These are phyloP conservation scores for Microbotryum scabiosae DNA, from an alignment of 1,284 basidiomycete genomes.

Conservation along the genomic window DNA sequence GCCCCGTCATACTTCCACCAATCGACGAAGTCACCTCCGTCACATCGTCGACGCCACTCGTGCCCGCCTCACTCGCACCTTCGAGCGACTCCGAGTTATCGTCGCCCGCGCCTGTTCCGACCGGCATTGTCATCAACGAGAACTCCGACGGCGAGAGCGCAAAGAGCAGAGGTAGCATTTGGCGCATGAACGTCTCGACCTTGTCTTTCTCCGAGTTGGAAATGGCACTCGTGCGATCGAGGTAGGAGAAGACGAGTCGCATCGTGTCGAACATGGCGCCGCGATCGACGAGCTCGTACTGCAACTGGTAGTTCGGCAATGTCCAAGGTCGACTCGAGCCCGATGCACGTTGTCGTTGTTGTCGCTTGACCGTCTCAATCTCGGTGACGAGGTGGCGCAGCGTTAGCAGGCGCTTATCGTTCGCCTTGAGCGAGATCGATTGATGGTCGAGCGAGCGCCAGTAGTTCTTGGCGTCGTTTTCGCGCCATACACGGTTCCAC, in stretches of 20 bases:
- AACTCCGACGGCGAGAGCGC: slow-evolving; percentile 28
- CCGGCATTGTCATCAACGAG: slow-evolving; percentile 11
- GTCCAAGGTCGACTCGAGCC: slow-evolving; percentile 8
- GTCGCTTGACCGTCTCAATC: slow-evolving; percentile 64
- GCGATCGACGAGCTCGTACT: slow-evolving; percentile 69
- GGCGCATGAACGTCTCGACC: slow-evolving; percentile 75
- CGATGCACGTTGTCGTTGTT: slow-evolving; percentile 53
- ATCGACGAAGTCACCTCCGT: slow-evolving; percentile 7
- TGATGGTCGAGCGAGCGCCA: slow-evolving; percentile 97
- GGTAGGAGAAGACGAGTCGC: slow-evolving; percentile 80
- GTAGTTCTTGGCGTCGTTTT: slow-evolving; percentile 78
- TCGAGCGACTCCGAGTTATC: slow-evolving; percentile 42
- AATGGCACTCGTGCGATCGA: slow-evolving; percentile 70
- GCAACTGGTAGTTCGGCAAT: slow-evolving; percentile 55
- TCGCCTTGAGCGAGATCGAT: slow-evolving; percentile 85
- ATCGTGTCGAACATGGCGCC: slow-evolving; percentile 77
- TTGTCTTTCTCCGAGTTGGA: slow-evolving; percentile 66
- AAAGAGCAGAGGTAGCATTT: slow-evolving; percentile 58
- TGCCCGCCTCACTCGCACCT: slow-evolving; percentile 55
- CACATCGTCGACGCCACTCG: slow-evolving; percentile 37
- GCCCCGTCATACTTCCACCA: slow-evolving; percentile 6
- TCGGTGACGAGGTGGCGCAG: slow-evolving; percentile 81
- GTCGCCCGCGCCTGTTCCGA: slow-evolving; percentile 8
- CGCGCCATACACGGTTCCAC: slow-evolving; percentile 95
- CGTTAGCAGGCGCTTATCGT: slow-evolving; percentile 92